Evolutionary conservation across 805 yeast genomes (phyloP).

Genomic region (Brettanomyces nanus): DNA sequence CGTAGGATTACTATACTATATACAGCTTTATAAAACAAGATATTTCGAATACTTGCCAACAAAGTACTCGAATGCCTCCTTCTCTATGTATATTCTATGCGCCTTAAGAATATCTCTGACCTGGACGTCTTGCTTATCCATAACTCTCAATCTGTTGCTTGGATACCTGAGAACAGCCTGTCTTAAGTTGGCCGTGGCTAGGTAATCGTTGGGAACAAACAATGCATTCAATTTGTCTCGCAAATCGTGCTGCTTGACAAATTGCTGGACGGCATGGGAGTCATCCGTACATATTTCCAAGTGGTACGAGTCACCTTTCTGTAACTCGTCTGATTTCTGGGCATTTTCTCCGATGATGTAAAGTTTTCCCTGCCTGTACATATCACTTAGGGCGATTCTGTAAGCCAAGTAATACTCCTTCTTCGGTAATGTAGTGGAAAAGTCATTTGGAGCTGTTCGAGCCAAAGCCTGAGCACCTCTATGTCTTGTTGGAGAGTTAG

Average conservation of each 20-base stretch:
- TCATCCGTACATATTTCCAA: slow-evolving; percentile 24
- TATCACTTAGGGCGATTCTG: slow-evolving; percentile 74
- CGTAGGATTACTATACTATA: no score
- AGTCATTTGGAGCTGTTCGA: slow-evolving; percentile 83
- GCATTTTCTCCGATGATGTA: slow-evolving; percentile 51
- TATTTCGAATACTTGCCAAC: slow-evolving; percentile 16
- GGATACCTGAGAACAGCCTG: slow-evolving; percentile 46
- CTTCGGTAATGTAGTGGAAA: slow-evolving; percentile 66
- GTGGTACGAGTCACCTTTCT: slow-evolving; percentile 19
- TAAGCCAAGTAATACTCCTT: slow-evolving; percentile 71
- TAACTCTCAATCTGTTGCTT: slow-evolving; percentile 46
- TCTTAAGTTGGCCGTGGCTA: slow-evolving; percentile 43
- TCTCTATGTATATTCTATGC: slow-evolving; percentile 64
- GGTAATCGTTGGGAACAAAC: slow-evolving; percentile 52
- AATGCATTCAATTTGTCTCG: slow-evolving; percentile 43
- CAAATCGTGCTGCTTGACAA: slow-evolving; percentile 41
- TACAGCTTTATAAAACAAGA: neutral
- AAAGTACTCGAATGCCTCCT: slow-evolving; percentile 60
- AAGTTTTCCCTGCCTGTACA: slow-evolving; percentile 67
- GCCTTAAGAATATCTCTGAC: slow-evolving; percentile 82
- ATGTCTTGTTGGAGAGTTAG: slow-evolving; percentile 84
- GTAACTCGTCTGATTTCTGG: slow-evolving; percentile 7
- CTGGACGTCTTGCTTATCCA: slow-evolving; percentile 69
- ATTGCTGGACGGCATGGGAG: slow-evolving; percentile 24
- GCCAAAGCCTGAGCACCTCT: slow-evolving; percentile 89